phyloP scores from a whole-genome alignment of 2,329 filamentous ascomycete genomes.

The Lasiodiplodia theobromae region DNA sequence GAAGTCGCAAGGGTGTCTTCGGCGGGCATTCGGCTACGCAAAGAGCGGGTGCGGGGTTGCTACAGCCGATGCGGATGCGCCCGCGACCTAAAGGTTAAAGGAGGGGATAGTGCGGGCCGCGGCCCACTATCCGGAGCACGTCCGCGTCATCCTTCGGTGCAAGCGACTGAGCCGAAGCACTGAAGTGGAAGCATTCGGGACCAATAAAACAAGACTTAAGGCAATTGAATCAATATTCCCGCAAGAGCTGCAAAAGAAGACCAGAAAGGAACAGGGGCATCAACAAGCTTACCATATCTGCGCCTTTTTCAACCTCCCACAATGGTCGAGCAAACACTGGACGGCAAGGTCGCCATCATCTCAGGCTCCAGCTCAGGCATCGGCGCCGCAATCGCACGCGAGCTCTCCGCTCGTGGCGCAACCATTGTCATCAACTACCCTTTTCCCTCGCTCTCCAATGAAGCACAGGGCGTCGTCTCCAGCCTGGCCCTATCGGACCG shows the following conservation, averaged over 20 bases:
- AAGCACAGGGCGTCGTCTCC: conserved; percentile 42
- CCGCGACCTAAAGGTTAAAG: neutral
- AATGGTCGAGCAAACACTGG: conserved; percentile 29
- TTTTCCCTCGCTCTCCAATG: conserved; percentile 37
- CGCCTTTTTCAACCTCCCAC: neutral
- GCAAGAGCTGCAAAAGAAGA: neutral
- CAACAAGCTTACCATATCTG: neutral
- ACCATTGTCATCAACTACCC: conserved; percentile 60
- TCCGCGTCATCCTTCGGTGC: conserved; percentile 8
- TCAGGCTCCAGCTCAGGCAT: conserved; percentile 56
- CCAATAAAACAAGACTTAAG: neutral
- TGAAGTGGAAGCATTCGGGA: neutral
- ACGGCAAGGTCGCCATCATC: conserved; percentile 48
- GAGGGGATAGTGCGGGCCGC: neutral
- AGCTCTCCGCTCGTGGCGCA: conserved; percentile 51
- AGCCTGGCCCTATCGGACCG: conserved; percentile 37
- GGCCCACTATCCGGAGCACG: conserved; percentile 17
- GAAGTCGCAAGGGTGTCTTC: neutral
- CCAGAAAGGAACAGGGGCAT: neutral
- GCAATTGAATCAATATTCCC: neutral
- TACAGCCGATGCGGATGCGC: conserved; percentile 6
- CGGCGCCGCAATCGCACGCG: conserved; percentile 51
- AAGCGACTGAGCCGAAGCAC: neutral
- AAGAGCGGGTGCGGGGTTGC: neutral
- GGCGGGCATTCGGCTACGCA: conserved; percentile 3